phyloP scores from a whole-genome alignment of 805 yeast species.

The Teunomyces kruisii region DNA sequence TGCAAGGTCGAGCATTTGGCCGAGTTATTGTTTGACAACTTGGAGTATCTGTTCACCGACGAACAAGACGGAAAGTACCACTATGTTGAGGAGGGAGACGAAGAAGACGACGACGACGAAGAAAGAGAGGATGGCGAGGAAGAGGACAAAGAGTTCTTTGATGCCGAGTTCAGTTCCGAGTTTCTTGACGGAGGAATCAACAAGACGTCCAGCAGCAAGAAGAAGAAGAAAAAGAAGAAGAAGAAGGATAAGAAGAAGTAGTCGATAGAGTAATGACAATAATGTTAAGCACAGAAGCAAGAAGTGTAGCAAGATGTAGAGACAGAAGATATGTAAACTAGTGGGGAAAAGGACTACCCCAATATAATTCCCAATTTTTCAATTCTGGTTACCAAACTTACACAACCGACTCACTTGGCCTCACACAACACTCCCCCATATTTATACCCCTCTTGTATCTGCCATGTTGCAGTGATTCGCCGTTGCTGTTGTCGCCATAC shows the following conservation, averaged over 20 bases:
- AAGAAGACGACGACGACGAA: conserved; percentile 1
- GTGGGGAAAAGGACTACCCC: too few relatives aligned
- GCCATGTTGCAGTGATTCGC: neutral
- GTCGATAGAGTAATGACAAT: conserved; percentile 13
- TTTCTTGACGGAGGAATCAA: conserved; percentile 29
- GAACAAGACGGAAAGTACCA: neutral
- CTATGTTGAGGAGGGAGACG: too few relatives aligned
- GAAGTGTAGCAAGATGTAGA: neutral
- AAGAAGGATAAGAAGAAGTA: conserved; percentile 29
- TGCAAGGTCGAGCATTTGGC: conserved; percentile 31
- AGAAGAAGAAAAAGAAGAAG: conserved; percentile 21
- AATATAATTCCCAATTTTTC: too few relatives aligned
- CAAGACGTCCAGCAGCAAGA: conserved; percentile 10
- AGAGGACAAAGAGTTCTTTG: conserved; percentile 8
- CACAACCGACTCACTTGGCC: too few relatives aligned
- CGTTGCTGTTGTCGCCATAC: too few relatives aligned
- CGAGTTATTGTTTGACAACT: conserved; percentile 23
- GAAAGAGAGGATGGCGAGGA: conserved; percentile 6
- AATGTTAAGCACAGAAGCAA: too few relatives aligned
- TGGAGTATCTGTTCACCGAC: conserved; percentile 16
- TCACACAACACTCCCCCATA: too few relatives aligned
- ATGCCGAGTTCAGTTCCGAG: conserved; percentile 31
- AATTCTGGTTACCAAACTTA: too few relatives aligned
- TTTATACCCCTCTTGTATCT: neutral
- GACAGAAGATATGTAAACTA: too few relatives aligned